A percentile compares a stretch with the other conserved stretches of the same genome.
Evolutionary conservation across 495 filamentous ascomycete genomes (phyloP).

Genomic region (Podospora didyma): DNA sequence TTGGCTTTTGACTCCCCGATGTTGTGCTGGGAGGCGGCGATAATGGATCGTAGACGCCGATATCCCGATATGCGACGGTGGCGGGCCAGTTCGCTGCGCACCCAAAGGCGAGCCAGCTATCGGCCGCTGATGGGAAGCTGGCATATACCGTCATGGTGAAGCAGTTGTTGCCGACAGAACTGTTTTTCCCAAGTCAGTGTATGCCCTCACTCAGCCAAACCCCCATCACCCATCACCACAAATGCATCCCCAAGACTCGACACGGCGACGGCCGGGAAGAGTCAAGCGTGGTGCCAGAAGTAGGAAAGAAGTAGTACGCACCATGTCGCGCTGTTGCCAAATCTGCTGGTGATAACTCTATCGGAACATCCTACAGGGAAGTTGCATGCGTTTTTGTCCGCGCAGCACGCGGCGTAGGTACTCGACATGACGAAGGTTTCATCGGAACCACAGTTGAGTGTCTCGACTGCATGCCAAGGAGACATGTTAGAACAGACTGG

Average conservation of each 20-base stretch:
- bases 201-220: background rate
- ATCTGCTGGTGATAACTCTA: background rate
- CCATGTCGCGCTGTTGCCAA: constrained; percentile 3
- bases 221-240: too few relatives aligned
- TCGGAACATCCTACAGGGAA: background rate
- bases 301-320: background rate
- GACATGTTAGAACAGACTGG: too few relatives aligned
- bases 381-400: constrained; percentile 1
- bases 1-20: too few relatives aligned
- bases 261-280: too few relatives aligned
- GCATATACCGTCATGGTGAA: constrained; percentile 16
- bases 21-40: background rate
- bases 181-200: background rate
- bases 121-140: constrained; percentile 2
- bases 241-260: too few relatives aligned
- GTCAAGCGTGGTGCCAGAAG: too few relatives aligned
- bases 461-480: constrained; percentile 6
- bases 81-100: constrained; percentile 8
- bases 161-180: constrained; percentile 1
- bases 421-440: constrained; percentile 5
- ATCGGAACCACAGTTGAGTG: background rate
- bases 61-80: constrained; percentile 8
- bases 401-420: constrained; percentile 9
- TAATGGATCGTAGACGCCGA: background rate
- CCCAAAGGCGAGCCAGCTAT: constrained; percentile 12